A percentile compares a stretch with the other conserved stretches of the same genome.
Conservation (phyloP, 805 yeast species). For the Kodamaea hsintzibuensis region DNA sequence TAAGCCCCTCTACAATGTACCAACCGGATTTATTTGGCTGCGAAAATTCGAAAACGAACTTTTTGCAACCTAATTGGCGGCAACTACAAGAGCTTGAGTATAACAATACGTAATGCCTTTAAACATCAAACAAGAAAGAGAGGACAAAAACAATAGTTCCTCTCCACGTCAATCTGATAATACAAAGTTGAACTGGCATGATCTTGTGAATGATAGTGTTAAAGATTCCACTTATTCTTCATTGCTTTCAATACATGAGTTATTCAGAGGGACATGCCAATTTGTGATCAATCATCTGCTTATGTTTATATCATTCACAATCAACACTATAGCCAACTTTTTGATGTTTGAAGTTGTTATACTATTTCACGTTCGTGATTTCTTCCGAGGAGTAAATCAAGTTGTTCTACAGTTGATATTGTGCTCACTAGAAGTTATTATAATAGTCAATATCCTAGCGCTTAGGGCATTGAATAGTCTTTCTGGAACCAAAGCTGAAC, state of each 20-base stretch:
- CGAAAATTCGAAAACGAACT: not conserved
- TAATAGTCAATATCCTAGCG: slow-evolving; percentile 8
- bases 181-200: not conserved
- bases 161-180: not conserved
- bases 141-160: too few relatives aligned
- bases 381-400: slow-evolving; percentile 4
- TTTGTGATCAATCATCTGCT: not conserved
- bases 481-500: slow-evolving; percentile 10
- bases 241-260: not conserved
- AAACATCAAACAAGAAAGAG: not conserved
- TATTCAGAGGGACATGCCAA: not conserved
- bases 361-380: slow-evolving; percentile 14
- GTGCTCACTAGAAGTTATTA: slow-evolving; percentile 10
- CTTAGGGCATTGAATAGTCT: slow-evolving; percentile 7
- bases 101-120: not conserved
- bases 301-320: not conserved
- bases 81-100: not conserved
- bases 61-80: not conserved
- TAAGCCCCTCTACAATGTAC: not conserved
- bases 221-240: not conserved
- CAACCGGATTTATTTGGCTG: not conserved
- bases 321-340: not conserved
- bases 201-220: not conserved
- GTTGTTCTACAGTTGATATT: slow-evolving; percentile 4
- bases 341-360: slow-evolving; percentile 13